A percentile compares a stretch with the other conserved stretches of the same genome.
Conservation (phyloP, 441 rosid genomes). For the Erodium moschatum region DNA sequence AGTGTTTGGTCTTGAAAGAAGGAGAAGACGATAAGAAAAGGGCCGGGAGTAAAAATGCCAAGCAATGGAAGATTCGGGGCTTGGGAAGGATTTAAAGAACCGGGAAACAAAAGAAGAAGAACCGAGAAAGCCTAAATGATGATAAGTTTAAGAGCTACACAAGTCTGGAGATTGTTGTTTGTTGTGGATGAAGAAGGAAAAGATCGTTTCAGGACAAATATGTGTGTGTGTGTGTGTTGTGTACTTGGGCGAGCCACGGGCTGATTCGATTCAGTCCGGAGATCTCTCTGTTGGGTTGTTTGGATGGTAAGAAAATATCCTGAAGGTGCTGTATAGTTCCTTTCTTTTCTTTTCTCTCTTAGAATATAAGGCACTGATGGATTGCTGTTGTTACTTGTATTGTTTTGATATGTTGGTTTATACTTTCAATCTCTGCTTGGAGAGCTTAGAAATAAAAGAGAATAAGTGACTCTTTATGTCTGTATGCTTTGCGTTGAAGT, state of each 20-base stretch:
- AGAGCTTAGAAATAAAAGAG: background rate
- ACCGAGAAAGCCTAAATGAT: background rate
- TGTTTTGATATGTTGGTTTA: too few relatives aligned
- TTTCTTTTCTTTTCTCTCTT: too few relatives aligned
- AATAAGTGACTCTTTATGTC: background rate
- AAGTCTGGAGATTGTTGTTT: background rate
- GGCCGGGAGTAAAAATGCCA: background rate
- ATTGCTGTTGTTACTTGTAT: background rate
- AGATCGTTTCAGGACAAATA: background rate
- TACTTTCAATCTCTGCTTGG: background rate
- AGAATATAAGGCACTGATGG: background rate
- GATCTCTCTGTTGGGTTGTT: too few relatives aligned
- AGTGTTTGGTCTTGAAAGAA: too few relatives aligned
- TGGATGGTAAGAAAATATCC: too few relatives aligned
- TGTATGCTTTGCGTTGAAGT: too few relatives aligned
- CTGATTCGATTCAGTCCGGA: too few relatives aligned
- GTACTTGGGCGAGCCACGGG: background rate
- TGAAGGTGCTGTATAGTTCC: too few relatives aligned
- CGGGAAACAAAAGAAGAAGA: background rate
- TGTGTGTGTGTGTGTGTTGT: too few relatives aligned
- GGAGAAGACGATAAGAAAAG: background rate
- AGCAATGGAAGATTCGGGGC: background rate
- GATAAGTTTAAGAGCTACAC: background rate
- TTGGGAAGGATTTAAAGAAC: slow-evolving; percentile 5
- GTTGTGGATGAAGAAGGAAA: background rate